Evolutionary conservation across 2,329 filamentous ascomycete species (phyloP), one percentile per base, ranked within the genome.

Genomic region (Ophiognomonia clavigignenti-juglandacearum): DNA sequence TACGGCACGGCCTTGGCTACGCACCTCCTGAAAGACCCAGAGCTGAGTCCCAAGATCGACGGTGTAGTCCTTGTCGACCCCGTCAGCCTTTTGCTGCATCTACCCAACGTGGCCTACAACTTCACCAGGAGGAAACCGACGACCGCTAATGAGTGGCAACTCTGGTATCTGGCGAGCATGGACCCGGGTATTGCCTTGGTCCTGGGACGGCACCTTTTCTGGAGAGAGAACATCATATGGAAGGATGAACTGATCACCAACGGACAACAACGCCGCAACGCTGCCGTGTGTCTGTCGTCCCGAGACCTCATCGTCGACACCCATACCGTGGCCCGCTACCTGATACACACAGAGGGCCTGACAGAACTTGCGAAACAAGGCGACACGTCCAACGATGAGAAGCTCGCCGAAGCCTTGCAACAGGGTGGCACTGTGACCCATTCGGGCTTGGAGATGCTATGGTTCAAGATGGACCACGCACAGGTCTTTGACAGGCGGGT

Each of bases 41-140:
- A 53, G 2, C 61, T 82, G 2, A 64, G 72, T 29, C 60, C 76
- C 3, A 72, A 80, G 13, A 70, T 85, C 14, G 70, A 59, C 6
- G 68, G 69, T 1, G 57, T 69, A 6, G 62, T 77, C 20, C 64
- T 78, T 32, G 64, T 77, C 43, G 75, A 88, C 58, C 85, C 85
- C 0, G 80, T 88, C 9, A 79, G 75, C 20, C 73, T 88, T 45
- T 64, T 86, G 46, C 70, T 88, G 27, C 84, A 88, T 59, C 71
- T 85, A 29, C 84, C 84, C 1, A 73, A 85, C 51, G 81, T 88
- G 26, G 82, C 83, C 10, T 87, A 81, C 69, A 88, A 88, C 63
- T 88, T 88, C 59, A 82, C 77, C 10, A 67, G 73, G 51, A 66
- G 77, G 23, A 59, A 52, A 44, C 78, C 78, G 4, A 65, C 54